These are phyloP conservation scores for Fusarium tanahbumbuense DNA, from an alignment of 2,329 filamentous ascomycete genomes.

Conservation along the genomic window DNA sequence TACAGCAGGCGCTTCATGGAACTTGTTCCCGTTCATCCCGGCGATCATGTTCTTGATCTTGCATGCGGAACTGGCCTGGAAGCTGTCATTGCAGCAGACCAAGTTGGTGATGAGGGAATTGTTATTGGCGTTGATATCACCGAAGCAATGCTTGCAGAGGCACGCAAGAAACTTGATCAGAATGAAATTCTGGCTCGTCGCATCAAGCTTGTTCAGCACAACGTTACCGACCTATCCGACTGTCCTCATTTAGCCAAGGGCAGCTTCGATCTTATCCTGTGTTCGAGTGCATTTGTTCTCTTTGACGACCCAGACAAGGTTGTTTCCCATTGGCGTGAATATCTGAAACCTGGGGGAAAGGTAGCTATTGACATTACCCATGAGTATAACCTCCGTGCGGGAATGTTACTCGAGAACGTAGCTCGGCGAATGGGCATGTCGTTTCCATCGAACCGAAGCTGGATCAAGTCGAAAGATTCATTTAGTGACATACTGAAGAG, in stretches of 20 bases:
- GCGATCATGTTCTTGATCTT: slow-evolving; percentile 49
- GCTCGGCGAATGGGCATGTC: slow-evolving; percentile 39
- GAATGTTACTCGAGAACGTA: slow-evolving; percentile 45
- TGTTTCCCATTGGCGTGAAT: slow-evolving; percentile 47
- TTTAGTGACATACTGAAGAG: slow-evolving; percentile 46
- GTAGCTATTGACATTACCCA: slow-evolving; percentile 51
- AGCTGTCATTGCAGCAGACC: slow-evolving; percentile 45
- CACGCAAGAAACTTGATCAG: slow-evolving; percentile 39
- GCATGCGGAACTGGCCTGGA: slow-evolving; percentile 53
- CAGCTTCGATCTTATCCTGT: slow-evolving; percentile 50
- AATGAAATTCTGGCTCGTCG: slow-evolving; percentile 29
- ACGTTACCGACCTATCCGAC: slow-evolving; percentile 44
- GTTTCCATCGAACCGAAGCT: slow-evolving; percentile 47
- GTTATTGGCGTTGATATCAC: slow-evolving; percentile 51
- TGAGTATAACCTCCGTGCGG: slow-evolving; percentile 45
- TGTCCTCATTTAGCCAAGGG: slow-evolving; percentile 35
- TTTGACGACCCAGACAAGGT: slow-evolving; percentile 44
- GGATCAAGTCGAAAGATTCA: slow-evolving; percentile 47
- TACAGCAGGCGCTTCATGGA: slow-evolving; percentile 49
- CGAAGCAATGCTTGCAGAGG: slow-evolving; percentile 48
- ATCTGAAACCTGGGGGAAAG: slow-evolving; percentile 44
- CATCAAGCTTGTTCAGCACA: slow-evolving; percentile 45
- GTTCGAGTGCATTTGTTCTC: slow-evolving; percentile 51
- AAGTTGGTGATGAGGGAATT: slow-evolving; percentile 42
- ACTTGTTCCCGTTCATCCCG: slow-evolving; percentile 38